Evolutionary conservation across 495 filamentous ascomycete species (phyloP), one percentile per base, ranked within the genome.

Genomic region (Aspergillus sclerotioniger): DNA sequence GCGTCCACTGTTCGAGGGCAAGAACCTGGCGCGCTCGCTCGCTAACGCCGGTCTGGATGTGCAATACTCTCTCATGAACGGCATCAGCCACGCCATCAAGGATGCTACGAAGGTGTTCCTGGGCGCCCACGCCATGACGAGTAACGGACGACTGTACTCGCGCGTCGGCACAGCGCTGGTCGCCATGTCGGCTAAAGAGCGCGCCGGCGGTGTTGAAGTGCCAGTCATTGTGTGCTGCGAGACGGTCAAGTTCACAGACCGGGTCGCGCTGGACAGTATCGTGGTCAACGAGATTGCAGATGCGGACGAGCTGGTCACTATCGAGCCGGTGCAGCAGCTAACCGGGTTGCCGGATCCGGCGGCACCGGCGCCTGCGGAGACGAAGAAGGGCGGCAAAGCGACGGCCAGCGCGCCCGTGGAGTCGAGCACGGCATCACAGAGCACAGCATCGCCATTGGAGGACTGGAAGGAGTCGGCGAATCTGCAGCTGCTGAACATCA

Each of bases 231-330:
- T 95, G 4, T 90, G 90, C 57, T 97, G 92, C 70, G 93, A 98
- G 78, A 92, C 88, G 3, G 84, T 98, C 76, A 98, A 98, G 71
- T 96, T 96, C 73, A 92, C 90, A 20, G 94, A 96, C 62, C 84
- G 87, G 53, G 90, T 96, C 5, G 88, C 90, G 8, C 82, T 95
- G 0, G 94, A 96, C 72, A 89, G 89, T 33, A 92, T 98, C 60
- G 91, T 94, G 20, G 86, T 87, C 52, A 98, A 98, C 71, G 94
- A 98, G 77, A 86, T 97, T 57, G 92, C 87, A 43, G 78, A 78
- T 25, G 73, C 87, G 28, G 86, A 89, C 57, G 87, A 89, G 68
- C 66, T 90, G 37, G 74, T 85, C 6, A 51, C 65, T 0, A 64
- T 59, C 17, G 52, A 65, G 25, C 60, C 69, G 6, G 60, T 63